phyloP scores from a whole-genome alignment of 2,329 filamentous ascomycete species.

The Chalaropsis ovoidea region DNA sequence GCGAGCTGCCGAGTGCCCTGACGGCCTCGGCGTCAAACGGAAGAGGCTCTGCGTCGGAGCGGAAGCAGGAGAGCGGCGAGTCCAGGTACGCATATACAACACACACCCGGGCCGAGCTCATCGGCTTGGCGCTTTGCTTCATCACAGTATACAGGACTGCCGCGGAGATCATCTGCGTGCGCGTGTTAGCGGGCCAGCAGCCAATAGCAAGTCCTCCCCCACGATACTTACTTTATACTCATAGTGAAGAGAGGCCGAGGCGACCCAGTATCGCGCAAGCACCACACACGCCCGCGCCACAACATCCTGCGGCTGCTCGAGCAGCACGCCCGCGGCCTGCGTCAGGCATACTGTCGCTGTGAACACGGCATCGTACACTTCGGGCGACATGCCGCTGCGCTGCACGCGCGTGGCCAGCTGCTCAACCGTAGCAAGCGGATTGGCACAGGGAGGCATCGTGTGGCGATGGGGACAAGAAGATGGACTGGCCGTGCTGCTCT shows the following conservation, averaged over 20 bases:
- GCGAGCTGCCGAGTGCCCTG: constrained; percentile 64
- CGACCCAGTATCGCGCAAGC: constrained; percentile 69
- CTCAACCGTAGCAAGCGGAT: constrained; percentile 60
- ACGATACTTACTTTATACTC: constrained; percentile 44
- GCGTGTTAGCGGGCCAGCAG: neutral
- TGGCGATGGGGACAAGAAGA: neutral
- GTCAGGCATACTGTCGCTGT: constrained; percentile 63
- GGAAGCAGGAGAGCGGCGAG: constrained; percentile 48
- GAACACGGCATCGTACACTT: constrained; percentile 62
- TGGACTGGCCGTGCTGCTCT: neutral
- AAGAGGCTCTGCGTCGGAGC: constrained; percentile 28
- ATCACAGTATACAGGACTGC: constrained; percentile 23
- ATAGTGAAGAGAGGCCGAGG: constrained; percentile 44
- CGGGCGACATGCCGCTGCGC: constrained; percentile 50
- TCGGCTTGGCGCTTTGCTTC: constrained; percentile 14
- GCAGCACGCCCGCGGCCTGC: constrained; percentile 67
- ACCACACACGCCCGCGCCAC: constrained; percentile 78
- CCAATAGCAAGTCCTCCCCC: neutral
- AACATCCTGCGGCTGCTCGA: constrained; percentile 74
- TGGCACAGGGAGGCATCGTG: constrained; percentile 39
- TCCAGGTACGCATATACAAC: constrained; percentile 78
- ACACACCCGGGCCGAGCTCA: constrained; percentile 33
- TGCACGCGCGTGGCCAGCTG: constrained; percentile 53
- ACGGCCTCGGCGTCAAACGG: constrained; percentile 44
- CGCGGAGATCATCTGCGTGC: constrained; percentile 20